Base-by-base conservation (phyloP, 2,329 filamentous ascomycete species). In the Gnomoniopsis sp. region DNA sequence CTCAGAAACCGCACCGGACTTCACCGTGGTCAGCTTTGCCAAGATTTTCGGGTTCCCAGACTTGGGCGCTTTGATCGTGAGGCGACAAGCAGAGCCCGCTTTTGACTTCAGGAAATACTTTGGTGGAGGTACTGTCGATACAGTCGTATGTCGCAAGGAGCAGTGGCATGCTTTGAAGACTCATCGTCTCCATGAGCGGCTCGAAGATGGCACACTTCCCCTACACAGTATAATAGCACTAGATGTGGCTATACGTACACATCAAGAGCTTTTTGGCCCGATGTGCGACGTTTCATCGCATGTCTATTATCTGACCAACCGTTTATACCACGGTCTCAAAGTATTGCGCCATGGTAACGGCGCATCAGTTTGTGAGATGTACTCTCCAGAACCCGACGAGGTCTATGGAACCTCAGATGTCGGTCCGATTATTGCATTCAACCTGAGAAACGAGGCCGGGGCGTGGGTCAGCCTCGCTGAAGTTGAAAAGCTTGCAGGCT, bases 31-130 rank as follows among this genome's bases (percentile, higher is more conserved):
- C 46, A 97, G 93, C 71, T 86, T 98, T 63, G 96, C 97, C 76
- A 99, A 98, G 72, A 93, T 97, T n/a, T 98, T 98, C 71, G 93
- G 95, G 1, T 97, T 97, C 64, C 93, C 93, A 0, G 91, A 98
- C 69, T 78, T 98, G 2, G 93, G 93, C 1, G 92, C 88, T 1
- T 75, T 99, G 59, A 86, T 98, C 33, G 86, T 98, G 14, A 86
- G 89, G 46, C 92, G 90, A 65, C 79, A 84, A 34, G 84, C 89
- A 14, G 85, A 83, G 7, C 71, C 80, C 43, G 69, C 88, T 3
- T 86, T 96, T 49, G 76, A 82, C 34, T 77, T 79, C 46, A 84
- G 91, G 60, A 86, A 78, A 62, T 99, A 96, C 67, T 99, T 99
- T 73, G 93, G 93, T 6, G 95, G 93, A 7, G 95, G 95, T 3